Conservation (phyloP, 225 moss, liverwort and hornwort species). For the Sphagnum tenellum region DNA sequence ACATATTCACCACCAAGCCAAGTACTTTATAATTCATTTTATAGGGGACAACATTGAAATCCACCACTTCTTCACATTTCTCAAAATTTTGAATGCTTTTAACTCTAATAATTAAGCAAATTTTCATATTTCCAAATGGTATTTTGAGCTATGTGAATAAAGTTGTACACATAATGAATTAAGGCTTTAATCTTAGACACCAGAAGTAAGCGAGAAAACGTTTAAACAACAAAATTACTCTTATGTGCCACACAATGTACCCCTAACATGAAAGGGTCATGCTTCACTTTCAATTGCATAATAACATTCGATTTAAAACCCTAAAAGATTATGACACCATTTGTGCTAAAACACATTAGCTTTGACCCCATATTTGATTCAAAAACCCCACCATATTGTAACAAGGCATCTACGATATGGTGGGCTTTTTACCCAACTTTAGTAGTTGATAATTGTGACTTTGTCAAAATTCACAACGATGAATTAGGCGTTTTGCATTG, state of each 20-base stretch:
- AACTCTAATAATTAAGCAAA: not conserved
- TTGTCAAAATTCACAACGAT: not conserved
- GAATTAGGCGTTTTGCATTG: not conserved
- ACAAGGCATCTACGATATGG: no score
- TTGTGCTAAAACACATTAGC: not conserved
- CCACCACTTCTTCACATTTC: not conserved
- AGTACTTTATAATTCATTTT: not conserved
- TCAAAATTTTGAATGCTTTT: not conserved
- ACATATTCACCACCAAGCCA: not conserved
- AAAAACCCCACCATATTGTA: not conserved
- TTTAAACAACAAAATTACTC: slow-evolving; percentile 2
- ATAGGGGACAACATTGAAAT: not conserved
- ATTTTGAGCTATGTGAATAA: slow-evolving; percentile 1
- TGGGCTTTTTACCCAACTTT: slow-evolving; percentile 1
- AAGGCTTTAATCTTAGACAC: not conserved
- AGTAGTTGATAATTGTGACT: not conserved
- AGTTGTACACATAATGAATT: not conserved
- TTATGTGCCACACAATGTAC: slow-evolving; percentile 1
- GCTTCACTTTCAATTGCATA: not conserved
- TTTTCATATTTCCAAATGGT: not conserved
- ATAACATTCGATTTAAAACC: not conserved
- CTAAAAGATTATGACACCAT: not conserved
- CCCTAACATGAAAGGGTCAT: slow-evolving; percentile 1
- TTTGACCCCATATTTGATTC: no score
- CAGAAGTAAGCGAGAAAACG: not conserved